Evolutionary conservation across 2,329 filamentous ascomycete genomes (phyloP), one percentile per base, ranked within the genome.

Genomic region (Moelleriella libera): DNA sequence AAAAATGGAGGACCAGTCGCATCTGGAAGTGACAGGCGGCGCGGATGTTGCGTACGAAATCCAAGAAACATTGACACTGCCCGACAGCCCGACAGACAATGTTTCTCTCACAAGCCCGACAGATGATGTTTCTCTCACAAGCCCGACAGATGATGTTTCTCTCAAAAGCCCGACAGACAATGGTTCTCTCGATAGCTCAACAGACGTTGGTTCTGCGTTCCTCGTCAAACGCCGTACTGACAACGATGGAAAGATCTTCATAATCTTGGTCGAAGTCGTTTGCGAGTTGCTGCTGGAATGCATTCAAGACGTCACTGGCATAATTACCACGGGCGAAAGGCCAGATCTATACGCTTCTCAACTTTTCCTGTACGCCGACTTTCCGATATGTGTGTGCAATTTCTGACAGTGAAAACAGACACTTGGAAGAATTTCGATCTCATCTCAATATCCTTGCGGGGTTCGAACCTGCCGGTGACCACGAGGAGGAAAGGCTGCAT

Each of bases 191-290:
- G 3, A 21, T 21, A 3, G 21, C 21, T 21, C 66, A 0, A 63
- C 85, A 54, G 89, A 88, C 61, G 81, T 89, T 50, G 79, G 85
- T 50, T 92, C 83, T 60, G 74, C 88, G 31, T 94, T 95, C 61
- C 85, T 88, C 29, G 84, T 95, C 12, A 79, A 86, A 12, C 76
- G 88, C 47, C 83, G 78, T 11, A 94, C 95, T 60, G 83, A 89
- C 61, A 87, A 78, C 78, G 85, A 92, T 55, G 86, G 87, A 52
- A 88, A 88, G 57, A 89, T 86, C 56, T 71, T 78, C 55, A 58
- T 61, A 58, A 88, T 88, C 0, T 67, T 82, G 11, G 79, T 95
- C 45, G 87, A 94, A 54, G 85, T 95, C 63, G 92, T 89, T 66
- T 92, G 86, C 60, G 88, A 88, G 55, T 66, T 79, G 12, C 70